Evolutionary conservation across 768 basidiomycete genomes (phyloP).

Genomic region (Lanmaoa pseudosensibilis): DNA sequence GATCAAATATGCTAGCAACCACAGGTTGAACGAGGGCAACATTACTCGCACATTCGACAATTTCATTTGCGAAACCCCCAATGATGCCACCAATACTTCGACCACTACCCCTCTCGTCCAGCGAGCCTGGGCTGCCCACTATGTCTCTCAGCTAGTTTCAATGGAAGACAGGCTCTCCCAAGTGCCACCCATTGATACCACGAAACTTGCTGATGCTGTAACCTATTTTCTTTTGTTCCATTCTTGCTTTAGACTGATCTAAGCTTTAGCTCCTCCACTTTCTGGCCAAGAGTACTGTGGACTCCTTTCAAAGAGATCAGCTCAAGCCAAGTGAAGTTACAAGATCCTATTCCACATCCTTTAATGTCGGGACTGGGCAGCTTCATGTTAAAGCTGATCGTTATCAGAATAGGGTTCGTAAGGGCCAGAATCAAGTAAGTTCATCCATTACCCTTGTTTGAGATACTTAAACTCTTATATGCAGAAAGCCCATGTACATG

Average conservation of each 20-base stretch:
- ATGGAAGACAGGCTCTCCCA: constrained; percentile 24
- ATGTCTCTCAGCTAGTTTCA: constrained; percentile 22
- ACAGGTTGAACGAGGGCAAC: constrained; percentile 15
- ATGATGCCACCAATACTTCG: background rate
- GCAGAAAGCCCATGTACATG: constrained; percentile 22
- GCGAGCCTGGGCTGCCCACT: constrained; percentile 35
- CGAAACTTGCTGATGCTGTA: constrained; percentile 25
- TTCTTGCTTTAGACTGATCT: background rate
- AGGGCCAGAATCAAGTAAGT: constrained; percentile 41
- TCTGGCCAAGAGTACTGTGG: constrained; percentile 25
- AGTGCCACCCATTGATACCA: constrained; percentile 29
- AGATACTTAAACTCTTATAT: background rate
- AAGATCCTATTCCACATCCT: constrained; percentile 20
- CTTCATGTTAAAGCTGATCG: constrained; percentile 25
- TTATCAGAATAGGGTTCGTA: constrained; percentile 32
- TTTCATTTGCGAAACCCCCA: constrained; percentile 1
- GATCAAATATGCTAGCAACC: constrained; percentile 14
- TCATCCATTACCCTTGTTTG: background rate
- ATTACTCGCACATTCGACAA: constrained; percentile 15
- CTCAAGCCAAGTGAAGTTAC: constrained; percentile 28
- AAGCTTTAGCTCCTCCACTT: constrained; percentile 25
- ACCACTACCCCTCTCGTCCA: constrained; percentile 24
- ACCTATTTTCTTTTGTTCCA: background rate
- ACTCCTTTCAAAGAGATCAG: constrained; percentile 28
- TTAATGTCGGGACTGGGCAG: constrained; percentile 10